These are phyloP conservation scores for Sphagnurus paluster DNA, from an alignment of 1,284 basidiomycete genomes.

Conservation along the genomic window DNA sequence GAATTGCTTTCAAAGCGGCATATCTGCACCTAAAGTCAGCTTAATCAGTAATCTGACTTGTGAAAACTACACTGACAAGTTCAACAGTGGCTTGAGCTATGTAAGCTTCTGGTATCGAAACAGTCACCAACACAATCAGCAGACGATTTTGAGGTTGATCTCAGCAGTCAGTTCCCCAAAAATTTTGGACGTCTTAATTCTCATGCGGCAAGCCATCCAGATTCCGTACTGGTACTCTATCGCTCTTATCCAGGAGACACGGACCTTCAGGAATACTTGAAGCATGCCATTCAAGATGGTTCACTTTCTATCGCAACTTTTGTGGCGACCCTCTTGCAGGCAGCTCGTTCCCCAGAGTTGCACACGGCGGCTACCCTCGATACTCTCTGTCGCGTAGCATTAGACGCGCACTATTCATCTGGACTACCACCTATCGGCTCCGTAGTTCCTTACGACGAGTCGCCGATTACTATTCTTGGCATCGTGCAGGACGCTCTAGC, in stretches of 20 bases:
- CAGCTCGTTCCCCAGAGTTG: slow-evolving; percentile 50
- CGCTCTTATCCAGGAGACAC: slow-evolving; percentile 65
- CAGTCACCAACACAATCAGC: slow-evolving; percentile 38
- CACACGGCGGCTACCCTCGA: slow-evolving; percentile 66
- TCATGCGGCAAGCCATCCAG: slow-evolving; percentile 33
- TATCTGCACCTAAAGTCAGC: slow-evolving; percentile 59
- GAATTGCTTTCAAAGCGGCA: slow-evolving; percentile 69
- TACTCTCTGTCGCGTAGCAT: slow-evolving; percentile 61
- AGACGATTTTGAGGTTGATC: slow-evolving; percentile 38
- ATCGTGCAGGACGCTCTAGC: slow-evolving; percentile 61
- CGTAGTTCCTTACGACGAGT: slow-evolving; percentile 48
- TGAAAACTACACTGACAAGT: slow-evolving; percentile 4
- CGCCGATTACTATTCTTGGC: slow-evolving; percentile 46
- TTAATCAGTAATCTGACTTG: not conserved
- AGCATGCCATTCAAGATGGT: slow-evolving; percentile 53
- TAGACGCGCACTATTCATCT: slow-evolving; percentile 61
- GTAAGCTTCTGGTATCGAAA: slow-evolving; percentile 58
- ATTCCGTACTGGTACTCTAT: slow-evolving; percentile 66
- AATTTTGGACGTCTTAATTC: not conserved
- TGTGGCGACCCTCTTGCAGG: slow-evolving; percentile 53
- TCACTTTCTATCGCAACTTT: slow-evolving; percentile 59
- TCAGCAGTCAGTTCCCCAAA: slow-evolving; percentile 44
- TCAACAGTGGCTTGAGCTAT: slow-evolving; percentile 62
- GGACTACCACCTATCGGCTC: slow-evolving; percentile 53
- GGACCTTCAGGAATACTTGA: slow-evolving; percentile 61